Base-by-base conservation (phyloP, 1,284 basidiomycete species). In the Naganishia cerealis region DNA sequence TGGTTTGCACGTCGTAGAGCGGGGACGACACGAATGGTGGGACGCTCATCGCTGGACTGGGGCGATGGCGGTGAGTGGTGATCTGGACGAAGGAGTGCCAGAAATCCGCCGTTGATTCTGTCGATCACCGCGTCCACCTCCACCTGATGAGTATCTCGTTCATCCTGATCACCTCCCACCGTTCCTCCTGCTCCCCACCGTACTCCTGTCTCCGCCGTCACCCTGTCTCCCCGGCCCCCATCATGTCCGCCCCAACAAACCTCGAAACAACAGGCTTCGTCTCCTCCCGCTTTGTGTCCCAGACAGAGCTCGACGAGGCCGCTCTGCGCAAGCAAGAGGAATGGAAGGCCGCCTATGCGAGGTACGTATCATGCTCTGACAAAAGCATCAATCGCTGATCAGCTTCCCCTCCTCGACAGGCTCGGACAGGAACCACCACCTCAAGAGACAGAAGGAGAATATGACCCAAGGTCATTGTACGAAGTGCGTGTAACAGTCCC, bases 311-410 rank as follows among this genome's bases (percentile, higher is more conserved):
- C 55, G 91, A 94, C 58, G 85, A 86, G 38, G 91, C 91, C 29
- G 89, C 88, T 71, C 84, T 85, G 12, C 84, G 86, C 53, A 84
- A 88, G 70, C 90, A 94, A 36, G 88, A 91, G 74, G 90, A 94
- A 76, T 94, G 93, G 91, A 90, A 88, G 76, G 92, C 90, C 15
- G 93, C 93, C 16, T 96, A 95, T 81, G 92, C 89, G 50, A 86
- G 92, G 91, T 90, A 73, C 66, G 80, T 78, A 7, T 63, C 54
- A 26, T 29, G 3, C 24, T 42, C 52, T 10, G 39, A 48, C 53
- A 46, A 48, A 57, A 55, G 29, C 29, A 33, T 12, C 18, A 16
- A 43, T 16, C 12, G 36, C 42, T 67, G 56, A 66, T 38, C 26
- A 39, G 42, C 38, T 26, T 13, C 9, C 3, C 10, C 29, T 73